Conservation (phyloP, 441 rosid genomes). For the Croton laevigatus region DNA sequence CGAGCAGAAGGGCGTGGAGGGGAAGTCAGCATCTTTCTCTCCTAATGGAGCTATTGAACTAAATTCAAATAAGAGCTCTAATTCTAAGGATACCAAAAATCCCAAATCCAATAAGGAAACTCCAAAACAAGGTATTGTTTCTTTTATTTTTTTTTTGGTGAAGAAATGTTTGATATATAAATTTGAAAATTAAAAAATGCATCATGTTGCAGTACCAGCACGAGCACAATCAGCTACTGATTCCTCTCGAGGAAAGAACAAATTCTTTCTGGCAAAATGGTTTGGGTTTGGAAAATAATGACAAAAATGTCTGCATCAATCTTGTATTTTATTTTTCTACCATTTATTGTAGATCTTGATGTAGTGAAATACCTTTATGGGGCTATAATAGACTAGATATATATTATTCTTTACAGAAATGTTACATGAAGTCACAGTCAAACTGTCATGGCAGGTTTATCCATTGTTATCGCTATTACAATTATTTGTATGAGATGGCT, state of each 20-base stretch:
- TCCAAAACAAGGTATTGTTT: slow-evolving; percentile 37
- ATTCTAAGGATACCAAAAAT: slow-evolving; percentile 21
- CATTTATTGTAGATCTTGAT: neutral
- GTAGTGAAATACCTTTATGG: neutral
- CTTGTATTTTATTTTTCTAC: neutral
- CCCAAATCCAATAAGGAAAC: slow-evolving; percentile 24
- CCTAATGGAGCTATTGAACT: slow-evolving; percentile 19
- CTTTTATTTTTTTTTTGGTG: neutral
- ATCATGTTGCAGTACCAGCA: slow-evolving; percentile 17
- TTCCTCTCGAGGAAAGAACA: slow-evolving; percentile 43
- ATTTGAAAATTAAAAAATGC: too few relatives aligned
- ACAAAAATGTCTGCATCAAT: neutral
- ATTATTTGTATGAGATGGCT: slow-evolving; percentile 21
- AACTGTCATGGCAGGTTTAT: neutral
- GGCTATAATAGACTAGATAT: neutral
- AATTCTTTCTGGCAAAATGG: slow-evolving; percentile 55
- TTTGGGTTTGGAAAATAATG: slow-evolving; percentile 57
- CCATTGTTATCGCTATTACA: slow-evolving; percentile 5
- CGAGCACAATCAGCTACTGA: slow-evolving; percentile 18
- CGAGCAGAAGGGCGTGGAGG: slow-evolving; percentile 29
- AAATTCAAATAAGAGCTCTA: slow-evolving; percentile 20
- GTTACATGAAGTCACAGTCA: neutral
- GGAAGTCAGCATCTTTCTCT: slow-evolving; percentile 34
- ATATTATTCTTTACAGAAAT: neutral
- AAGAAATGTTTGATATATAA: neutral